A percentile compares a stretch with the other conserved stretches of the same genome.
phyloP scores from a whole-genome alignment of 2,329 filamentous ascomycete genomes.

The Diaporthe citri region DNA sequence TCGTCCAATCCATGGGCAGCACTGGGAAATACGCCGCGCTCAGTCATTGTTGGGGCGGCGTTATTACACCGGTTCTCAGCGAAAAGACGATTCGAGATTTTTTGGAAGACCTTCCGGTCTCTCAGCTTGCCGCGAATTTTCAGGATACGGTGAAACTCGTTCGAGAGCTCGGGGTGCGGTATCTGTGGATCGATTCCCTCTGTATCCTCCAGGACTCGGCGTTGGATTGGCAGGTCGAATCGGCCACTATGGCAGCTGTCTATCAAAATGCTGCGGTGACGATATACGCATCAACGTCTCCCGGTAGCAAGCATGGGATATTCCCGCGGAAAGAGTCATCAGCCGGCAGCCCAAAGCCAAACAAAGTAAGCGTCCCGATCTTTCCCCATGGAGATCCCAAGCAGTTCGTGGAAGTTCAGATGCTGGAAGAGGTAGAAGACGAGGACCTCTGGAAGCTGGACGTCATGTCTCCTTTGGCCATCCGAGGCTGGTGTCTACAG shows the following conservation, averaged over 20 bases:
- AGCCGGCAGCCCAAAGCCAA: not conserved
- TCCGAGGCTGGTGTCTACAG: not conserved
- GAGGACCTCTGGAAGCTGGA: not conserved
- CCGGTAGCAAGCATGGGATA: not conserved
- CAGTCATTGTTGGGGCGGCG: not conserved
- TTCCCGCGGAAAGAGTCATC: not conserved
- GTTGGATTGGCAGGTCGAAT: not conserved
- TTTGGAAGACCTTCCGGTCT: not conserved
- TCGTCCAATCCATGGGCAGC: not conserved
- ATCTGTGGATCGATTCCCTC: conserved; percentile 17
- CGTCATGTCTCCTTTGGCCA: not conserved
- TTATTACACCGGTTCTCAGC: not conserved
- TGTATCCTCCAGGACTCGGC: conserved; percentile 7
- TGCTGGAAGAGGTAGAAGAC: not conserved
- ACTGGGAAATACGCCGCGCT: not conserved
- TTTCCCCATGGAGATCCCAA: not conserved
- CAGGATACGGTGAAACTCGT: not conserved
- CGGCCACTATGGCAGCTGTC: not conserved
- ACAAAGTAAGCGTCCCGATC: not conserved
- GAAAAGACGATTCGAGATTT: not conserved
- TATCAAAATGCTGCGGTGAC: not conserved
- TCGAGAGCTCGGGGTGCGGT: conserved; percentile 14
- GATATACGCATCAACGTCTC: not conserved
- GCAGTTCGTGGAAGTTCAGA: not conserved
- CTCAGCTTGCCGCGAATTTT: not conserved